A percentile compares a stretch with the other conserved stretches of the same genome.
Evolutionary conservation across 495 filamentous ascomycete genomes (phyloP).

Genomic region (Chaetomium cochliodes): DNA sequence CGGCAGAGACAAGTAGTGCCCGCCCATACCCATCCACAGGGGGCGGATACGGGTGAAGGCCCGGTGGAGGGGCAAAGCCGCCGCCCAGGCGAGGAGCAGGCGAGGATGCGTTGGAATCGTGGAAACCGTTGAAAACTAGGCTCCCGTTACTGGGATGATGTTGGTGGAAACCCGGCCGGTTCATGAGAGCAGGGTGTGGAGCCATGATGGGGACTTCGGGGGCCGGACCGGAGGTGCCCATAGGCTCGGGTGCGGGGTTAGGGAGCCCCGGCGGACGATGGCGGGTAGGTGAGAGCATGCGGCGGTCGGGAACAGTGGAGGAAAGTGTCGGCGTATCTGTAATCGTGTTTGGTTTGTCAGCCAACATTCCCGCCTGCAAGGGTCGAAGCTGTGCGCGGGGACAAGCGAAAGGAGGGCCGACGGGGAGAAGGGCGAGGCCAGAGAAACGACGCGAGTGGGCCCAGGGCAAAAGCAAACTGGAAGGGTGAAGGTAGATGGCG

Average conservation of each 20-base stretch:
- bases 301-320: conserved; percentile 11
- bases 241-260: conserved; percentile 14
- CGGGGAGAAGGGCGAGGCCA: conserved; percentile 7
- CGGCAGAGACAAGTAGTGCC: conserved; percentile 33
- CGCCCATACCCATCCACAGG: conserved; percentile 39
- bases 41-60: conserved; percentile 34
- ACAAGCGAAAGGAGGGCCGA: neutral
- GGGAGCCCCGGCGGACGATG: conserved; percentile 17
- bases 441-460: neutral
- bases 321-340: conserved; percentile 23
- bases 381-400: neutral
- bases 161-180: conserved; percentile 33
- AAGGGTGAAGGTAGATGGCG: neutral
- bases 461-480: too few relatives aligned
- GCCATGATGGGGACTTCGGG: conserved; percentile 17
- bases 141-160: conserved; percentile 46
- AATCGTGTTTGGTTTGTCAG: conserved; percentile 17
- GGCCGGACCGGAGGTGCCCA: conserved; percentile 1
- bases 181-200: conserved; percentile 20
- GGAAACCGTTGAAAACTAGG: conserved; percentile 44
- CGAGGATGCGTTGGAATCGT: conserved; percentile 51
- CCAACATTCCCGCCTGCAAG: neutral
- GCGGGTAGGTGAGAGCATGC: conserved; percentile 15
- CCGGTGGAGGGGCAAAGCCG: conserved; percentile 38
- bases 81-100: conserved; percentile 44